phyloP scores from a whole-genome alignment of 768 basidiomycete genomes.

The Pleurotus citrinopileatus region DNA sequence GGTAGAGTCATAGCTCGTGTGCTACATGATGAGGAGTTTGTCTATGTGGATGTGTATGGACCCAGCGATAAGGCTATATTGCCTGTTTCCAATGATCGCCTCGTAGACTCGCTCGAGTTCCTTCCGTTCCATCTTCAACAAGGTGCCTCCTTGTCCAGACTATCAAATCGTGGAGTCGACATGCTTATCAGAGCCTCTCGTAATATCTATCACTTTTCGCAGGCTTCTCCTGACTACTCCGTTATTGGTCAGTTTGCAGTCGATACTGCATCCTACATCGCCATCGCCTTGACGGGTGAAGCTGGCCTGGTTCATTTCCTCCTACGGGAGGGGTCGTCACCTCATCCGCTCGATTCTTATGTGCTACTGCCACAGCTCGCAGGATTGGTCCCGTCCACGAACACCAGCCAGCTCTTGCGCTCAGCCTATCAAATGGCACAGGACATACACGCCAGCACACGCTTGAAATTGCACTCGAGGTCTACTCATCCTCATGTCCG shows the following conservation, averaged over 20 bases:
- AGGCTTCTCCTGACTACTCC: neutral
- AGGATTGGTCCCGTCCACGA: neutral
- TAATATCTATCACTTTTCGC: constrained; percentile 33
- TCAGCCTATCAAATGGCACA: constrained; percentile 27
- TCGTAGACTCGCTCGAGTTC: constrained; percentile 30
- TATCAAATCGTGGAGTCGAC: constrained; percentile 24
- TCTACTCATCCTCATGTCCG: constrained; percentile 21
- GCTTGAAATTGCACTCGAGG: too few relatives aligned
- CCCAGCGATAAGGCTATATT: constrained; percentile 29
- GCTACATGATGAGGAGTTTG: constrained; percentile 31
- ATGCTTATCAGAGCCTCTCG: constrained; percentile 38
- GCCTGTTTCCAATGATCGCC: constrained; percentile 29
- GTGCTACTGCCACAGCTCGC: neutral
- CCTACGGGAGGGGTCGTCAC: neutral
- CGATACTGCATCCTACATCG: constrained; percentile 9
- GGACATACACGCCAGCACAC: constrained; percentile 22
- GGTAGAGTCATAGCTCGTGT: constrained; percentile 52
- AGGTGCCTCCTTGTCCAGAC: constrained; percentile 15
- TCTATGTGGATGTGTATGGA: constrained; percentile 49
- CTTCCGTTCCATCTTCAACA: constrained; percentile 22
- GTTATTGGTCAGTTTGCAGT: neutral
- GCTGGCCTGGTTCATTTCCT: neutral
- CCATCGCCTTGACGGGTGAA: constrained; percentile 3
- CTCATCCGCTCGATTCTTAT: constrained; percentile 1
- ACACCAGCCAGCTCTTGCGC: neutral